Percentiles rank a stretch among this genome's conserved stretches.
Evolutionary conservation across 1,139 yeast genomes (phyloP).

Genomic region (Saccharomyces pastorianus): DNA sequence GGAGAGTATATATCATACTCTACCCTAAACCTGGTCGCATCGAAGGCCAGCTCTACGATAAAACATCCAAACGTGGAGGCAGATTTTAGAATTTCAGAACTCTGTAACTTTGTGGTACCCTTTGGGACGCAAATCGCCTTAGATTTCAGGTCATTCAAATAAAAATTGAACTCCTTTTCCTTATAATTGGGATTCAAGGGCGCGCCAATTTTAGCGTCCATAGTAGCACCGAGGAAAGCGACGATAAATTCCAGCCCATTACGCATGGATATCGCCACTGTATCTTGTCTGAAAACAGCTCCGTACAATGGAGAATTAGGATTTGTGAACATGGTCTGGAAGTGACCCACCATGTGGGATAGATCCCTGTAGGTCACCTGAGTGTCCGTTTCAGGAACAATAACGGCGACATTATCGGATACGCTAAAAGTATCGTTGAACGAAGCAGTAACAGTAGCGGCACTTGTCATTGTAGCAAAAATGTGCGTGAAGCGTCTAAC

Average conservation of each 20-base stretch:
- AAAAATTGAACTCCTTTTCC: conserved; percentile 52
- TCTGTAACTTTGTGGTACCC: conserved; percentile 32
- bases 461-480: background rate
- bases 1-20: conserved; percentile 37
- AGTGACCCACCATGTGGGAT: conserved; percentile 36
- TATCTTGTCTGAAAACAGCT: conserved; percentile 33
- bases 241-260: conserved; percentile 51
- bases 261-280: conserved; percentile 52
- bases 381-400: conserved; percentile 34
- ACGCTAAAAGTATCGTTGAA: conserved; percentile 31
- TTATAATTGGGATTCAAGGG: conserved; percentile 58
- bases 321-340: conserved; percentile 36
- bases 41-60: conserved; percentile 46
- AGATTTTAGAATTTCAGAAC: conserved; percentile 41
- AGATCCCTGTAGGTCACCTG: conserved; percentile 35
- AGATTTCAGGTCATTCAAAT: conserved; percentile 50
- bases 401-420: conserved; percentile 34
- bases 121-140: conserved; percentile 48
- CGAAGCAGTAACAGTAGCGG: conserved; percentile 15
- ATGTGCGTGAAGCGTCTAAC: background rate
- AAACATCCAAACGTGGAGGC: conserved; percentile 41
- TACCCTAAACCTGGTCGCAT: conserved; percentile 32
- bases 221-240: conserved; percentile 47
- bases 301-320: conserved; percentile 34
- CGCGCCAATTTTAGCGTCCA: conserved; percentile 50